Conservation (phyloP, 202 grass and related monocot genomes). For the Elaeis oleifera region DNA sequence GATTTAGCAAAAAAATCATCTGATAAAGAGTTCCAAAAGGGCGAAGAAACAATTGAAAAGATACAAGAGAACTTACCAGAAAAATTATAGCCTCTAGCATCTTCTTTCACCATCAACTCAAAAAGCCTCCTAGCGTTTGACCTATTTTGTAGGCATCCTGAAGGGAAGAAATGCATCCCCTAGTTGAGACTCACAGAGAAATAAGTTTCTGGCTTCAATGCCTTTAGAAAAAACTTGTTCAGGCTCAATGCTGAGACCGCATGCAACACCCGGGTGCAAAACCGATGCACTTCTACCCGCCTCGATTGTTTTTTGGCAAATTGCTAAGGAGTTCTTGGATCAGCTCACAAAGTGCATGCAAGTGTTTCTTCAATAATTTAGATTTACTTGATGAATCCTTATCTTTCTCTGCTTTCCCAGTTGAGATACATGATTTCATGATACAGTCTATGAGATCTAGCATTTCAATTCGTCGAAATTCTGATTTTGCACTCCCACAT, state of each 20-base stretch:
- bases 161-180: conserved; percentile 52
- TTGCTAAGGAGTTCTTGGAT: conserved; percentile 48
- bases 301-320: conserved; percentile 60
- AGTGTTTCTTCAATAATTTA: conserved; percentile 50
- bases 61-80: too few relatives aligned
- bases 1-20: too few relatives aligned
- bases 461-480: conserved; percentile 63
- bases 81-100: too few relatives aligned
- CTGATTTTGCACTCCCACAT: conserved; percentile 29
- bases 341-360: conserved; percentile 48
- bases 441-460: conserved; percentile 69
- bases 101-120: too few relatives aligned
- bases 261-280: conserved; percentile 49
- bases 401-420: conserved; percentile 21
- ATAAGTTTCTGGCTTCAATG: conserved; percentile 36
- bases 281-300: conserved; percentile 50
- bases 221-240: conserved; percentile 52
- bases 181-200: conserved; percentile 47
- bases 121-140: too few relatives aligned
- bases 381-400: conserved; percentile 31
- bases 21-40: too few relatives aligned
- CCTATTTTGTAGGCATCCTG: conserved; percentile 2
- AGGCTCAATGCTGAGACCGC: conserved; percentile 46
- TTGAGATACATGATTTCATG: conserved; percentile 43
- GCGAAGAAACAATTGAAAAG: too few relatives aligned